phyloP scores from a whole-genome alignment of 805 yeast species.

The Danielia reshetovae region DNA sequence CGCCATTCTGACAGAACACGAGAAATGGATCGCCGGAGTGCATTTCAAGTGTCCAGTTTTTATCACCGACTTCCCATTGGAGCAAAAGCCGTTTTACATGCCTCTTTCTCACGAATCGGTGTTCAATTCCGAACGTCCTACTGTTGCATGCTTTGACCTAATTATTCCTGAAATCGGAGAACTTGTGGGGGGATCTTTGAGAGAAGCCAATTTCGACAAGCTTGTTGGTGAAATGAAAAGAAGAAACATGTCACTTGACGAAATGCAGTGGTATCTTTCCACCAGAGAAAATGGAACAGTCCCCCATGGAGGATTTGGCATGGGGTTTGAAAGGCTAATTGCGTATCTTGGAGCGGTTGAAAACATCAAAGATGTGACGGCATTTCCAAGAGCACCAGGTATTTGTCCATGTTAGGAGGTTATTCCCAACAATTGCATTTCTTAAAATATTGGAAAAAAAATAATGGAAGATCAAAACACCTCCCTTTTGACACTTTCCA shows the following conservation, averaged over 20 bases:
- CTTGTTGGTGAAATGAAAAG: constrained; percentile 48
- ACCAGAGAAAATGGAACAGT: constrained; percentile 73
- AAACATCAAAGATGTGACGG: constrained; percentile 80
- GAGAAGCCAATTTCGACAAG: constrained; percentile 62
- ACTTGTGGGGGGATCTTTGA: constrained; percentile 87
- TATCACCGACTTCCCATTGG: constrained; percentile 81
- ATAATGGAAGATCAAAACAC: no score
- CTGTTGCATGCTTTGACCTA: constrained; percentile 89
- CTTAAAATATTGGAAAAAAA: no score
- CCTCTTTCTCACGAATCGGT: constrained; percentile 36
- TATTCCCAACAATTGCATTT: no score
- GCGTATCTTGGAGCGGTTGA: constrained; percentile 69
- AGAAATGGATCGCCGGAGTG: constrained; percentile 79
- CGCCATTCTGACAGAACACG: constrained; percentile 78
- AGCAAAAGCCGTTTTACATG: constrained; percentile 91
- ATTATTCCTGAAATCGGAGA: constrained; percentile 92
- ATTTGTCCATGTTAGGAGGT: constrained; percentile 34
- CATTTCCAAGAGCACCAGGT: constrained; percentile 73
- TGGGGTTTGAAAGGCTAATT: constrained; percentile 86
- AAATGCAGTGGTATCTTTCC: constrained; percentile 76
- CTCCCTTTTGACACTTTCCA: no score
- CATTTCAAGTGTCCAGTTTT: constrained; percentile 73
- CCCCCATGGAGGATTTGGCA: constrained; percentile 97
- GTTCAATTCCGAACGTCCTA: constrained; percentile 33
- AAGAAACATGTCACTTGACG: constrained; percentile 54